Conservation (phyloP, 2,329 filamentous ascomycete species). For the Sclerotinia spermophila region DNA sequence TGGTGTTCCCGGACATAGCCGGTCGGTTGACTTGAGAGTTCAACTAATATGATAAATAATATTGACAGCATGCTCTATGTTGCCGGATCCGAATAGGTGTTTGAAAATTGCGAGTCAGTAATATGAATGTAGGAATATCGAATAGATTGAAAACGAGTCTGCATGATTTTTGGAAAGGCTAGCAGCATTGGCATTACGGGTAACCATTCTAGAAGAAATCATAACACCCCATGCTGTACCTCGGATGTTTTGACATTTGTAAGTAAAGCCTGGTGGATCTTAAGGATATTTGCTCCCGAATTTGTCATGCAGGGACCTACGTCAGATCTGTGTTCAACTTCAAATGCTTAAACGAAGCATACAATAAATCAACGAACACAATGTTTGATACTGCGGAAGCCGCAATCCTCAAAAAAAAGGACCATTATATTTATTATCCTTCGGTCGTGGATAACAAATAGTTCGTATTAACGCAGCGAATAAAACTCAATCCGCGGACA, state of each 20-base stretch:
- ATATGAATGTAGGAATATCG: not conserved
- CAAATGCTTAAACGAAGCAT: not conserved
- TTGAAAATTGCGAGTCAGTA: not conserved
- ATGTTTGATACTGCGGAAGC: not conserved
- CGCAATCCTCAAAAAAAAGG: not conserved
- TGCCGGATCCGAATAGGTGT: not conserved
- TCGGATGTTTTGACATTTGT: not conserved
- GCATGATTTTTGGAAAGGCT: not conserved
- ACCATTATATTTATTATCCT: not conserved
- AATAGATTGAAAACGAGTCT: not conserved
- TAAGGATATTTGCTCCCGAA: not conserved
- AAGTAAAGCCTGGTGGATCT: not conserved
- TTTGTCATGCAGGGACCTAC: not conserved
- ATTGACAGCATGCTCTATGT: not conserved
- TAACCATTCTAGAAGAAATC: conserved; percentile 4
- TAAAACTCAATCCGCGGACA: not conserved
- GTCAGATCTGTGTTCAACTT: not conserved
- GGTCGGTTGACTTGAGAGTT: not conserved
- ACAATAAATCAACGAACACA: not conserved
- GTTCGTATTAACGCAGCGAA: not conserved
- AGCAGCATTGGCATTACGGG: not conserved
- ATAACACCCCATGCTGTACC: not conserved
- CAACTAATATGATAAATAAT: not conserved
- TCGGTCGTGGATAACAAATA: not conserved
- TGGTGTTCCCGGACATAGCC: not conserved